Evolutionary conservation across 2,329 filamentous ascomycete genomes (phyloP).

Genomic region (Cladosporium sp.): DNA sequence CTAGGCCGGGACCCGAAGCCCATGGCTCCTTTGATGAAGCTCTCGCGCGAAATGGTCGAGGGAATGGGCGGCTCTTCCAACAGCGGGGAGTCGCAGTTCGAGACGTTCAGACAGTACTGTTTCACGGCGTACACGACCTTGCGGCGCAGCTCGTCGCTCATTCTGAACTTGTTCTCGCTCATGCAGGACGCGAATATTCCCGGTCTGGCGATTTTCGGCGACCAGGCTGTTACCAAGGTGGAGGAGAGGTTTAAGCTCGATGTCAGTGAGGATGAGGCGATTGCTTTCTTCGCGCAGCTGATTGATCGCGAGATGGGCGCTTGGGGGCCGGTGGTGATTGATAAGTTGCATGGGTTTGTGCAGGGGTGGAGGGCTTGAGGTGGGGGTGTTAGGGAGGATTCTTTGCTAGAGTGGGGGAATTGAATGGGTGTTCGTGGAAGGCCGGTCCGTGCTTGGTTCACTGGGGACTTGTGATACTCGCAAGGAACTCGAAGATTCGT

Average conservation of each 20-base stretch:
- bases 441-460: too few species aligned
- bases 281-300: slow-evolving; percentile 78
- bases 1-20: slow-evolving; percentile 95
- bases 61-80: slow-evolving; percentile 75
- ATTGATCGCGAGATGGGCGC: slow-evolving; percentile 90
- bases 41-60: slow-evolving; percentile 97
- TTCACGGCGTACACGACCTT: slow-evolving; percentile 92
- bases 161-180: slow-evolving; percentile 89
- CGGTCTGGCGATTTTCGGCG: slow-evolving; percentile 70
- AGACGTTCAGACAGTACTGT: slow-evolving; percentile 90
- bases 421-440: too few species aligned
- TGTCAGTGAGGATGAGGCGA: slow-evolving; percentile 86
- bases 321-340: slow-evolving; percentile 89
- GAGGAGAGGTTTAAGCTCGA: slow-evolving; percentile 92
- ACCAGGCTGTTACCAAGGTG: slow-evolving; percentile 92
- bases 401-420: too few species aligned
- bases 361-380: slow-evolving; percentile 88
- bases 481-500: too few species aligned
- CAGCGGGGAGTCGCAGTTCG: slow-evolving; percentile 57
- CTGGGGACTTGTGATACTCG: too few species aligned
- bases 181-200: slow-evolving; percentile 99
- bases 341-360: slow-evolving; percentile 88
- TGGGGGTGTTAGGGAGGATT: too few species aligned
- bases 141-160: slow-evolving; percentile 83
- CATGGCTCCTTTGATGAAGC: slow-evolving; percentile 94